phyloP scores from a whole-genome alignment of 2,329 filamentous ascomycete genomes.

The Pseudopyrenochaeta lycopersici region DNA sequence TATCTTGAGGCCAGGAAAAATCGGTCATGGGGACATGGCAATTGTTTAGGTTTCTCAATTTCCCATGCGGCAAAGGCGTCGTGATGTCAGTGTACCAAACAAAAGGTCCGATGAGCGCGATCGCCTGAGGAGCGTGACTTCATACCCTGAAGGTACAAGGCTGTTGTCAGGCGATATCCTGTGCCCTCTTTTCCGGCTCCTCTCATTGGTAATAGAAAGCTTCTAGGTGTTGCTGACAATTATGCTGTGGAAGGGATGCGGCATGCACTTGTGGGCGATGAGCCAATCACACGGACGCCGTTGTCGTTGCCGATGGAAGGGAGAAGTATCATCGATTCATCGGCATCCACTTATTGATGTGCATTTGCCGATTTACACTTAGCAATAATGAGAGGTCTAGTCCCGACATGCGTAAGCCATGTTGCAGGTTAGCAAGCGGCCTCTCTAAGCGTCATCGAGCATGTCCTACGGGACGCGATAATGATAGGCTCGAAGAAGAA shows the following conservation, averaged over 20 bases:
- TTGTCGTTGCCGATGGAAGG: constrained; percentile 14
- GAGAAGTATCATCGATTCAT: constrained; percentile 16
- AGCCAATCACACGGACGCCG: constrained; percentile 17
- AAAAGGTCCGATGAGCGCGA: constrained; percentile 4
- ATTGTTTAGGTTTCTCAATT: neutral
- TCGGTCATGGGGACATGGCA: neutral
- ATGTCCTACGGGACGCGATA: constrained; percentile 8
- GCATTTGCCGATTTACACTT: constrained; percentile 16
- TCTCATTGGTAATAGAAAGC: constrained; percentile 20
- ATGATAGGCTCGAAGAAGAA: constrained; percentile 12
- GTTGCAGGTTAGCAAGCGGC: constrained; percentile 7
- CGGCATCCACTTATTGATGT: constrained; percentile 15
- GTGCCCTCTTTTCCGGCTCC: constrained; percentile 5
- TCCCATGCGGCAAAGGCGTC: neutral
- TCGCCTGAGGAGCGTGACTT: neutral
- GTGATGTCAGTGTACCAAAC: constrained; percentile 5
- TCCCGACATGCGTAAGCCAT: constrained; percentile 7
- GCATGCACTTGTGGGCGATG: neutral
- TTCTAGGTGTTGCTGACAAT: constrained; percentile 22
- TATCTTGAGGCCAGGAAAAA: neutral
- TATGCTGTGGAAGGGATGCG: constrained; percentile 5
- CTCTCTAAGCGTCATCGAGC: constrained; percentile 31
- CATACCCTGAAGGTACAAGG: neutral
- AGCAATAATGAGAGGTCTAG: constrained; percentile 11
- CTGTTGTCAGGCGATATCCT: constrained; percentile 18